Evolutionary conservation across 2,329 filamentous ascomycete species (phyloP).

Genomic region (Metarhizium sp.): DNA sequence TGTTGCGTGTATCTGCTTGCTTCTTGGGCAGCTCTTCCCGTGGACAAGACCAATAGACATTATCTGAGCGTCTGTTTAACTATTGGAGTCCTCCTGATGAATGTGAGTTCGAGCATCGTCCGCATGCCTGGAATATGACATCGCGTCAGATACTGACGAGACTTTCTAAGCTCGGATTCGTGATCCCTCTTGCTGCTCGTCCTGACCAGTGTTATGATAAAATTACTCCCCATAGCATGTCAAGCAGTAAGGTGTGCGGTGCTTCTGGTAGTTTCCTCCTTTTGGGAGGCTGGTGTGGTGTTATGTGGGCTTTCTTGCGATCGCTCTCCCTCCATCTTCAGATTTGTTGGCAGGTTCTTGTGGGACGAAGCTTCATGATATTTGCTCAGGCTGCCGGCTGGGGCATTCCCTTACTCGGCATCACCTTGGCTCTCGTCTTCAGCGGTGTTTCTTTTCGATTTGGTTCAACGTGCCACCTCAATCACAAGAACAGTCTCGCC

Average conservation of each 20-base stretch:
- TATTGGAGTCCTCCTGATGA: conserved; percentile 66
- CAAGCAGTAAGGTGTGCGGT: conserved; percentile 70
- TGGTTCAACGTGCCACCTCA: conserved; percentile 87
- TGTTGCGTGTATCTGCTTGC: conserved; percentile 67
- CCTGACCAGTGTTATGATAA: conserved; percentile 78
- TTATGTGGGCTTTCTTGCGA: conserved; percentile 87
- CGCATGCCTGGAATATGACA: neutral
- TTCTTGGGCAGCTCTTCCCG: conserved; percentile 71
- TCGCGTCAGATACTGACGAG: conserved; percentile 11
- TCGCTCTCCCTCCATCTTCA: conserved; percentile 90
- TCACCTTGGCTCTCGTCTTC: conserved; percentile 67
- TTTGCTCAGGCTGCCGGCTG: conserved; percentile 71
- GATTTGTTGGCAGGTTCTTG: conserved; percentile 93
- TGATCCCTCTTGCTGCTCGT: conserved; percentile 71
- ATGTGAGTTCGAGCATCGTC: conserved; percentile 44
- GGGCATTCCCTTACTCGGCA: conserved; percentile 69
- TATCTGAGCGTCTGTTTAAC: conserved; percentile 87
- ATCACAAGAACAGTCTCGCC: conserved; percentile 72
- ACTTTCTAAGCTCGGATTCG: conserved; percentile 64
- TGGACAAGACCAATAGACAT: conserved; percentile 84
- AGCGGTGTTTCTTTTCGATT: conserved; percentile 95
- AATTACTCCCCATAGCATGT: conserved; percentile 93
- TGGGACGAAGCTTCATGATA: conserved; percentile 85
- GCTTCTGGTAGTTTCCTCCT: conserved; percentile 81
- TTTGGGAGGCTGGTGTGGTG: conserved; percentile 72